Percentiles rank a stretch among this genome's conserved stretches.
phyloP scores from a whole-genome alignment of 345 rosid species.

The Arabis alpina region DNA sequence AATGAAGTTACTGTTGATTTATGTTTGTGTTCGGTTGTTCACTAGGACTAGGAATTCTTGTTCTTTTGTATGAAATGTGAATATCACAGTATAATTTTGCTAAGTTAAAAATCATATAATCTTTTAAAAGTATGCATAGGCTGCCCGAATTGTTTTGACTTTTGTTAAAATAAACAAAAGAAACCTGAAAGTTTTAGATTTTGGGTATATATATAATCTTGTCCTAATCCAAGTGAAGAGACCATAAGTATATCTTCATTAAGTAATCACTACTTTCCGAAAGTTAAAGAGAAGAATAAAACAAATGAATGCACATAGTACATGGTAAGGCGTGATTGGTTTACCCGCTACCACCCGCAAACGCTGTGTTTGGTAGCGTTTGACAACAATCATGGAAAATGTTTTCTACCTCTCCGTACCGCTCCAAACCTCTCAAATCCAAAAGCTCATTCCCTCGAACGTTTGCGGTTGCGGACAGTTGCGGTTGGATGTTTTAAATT shows the following conservation, averaged over 20 bases:
- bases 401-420: no score
- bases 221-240: slow-evolving; percentile 37
- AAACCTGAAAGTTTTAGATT: not conserved
- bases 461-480: no score
- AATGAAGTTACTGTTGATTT: slow-evolving; percentile 25
- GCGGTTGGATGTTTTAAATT: no score
- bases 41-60: slow-evolving; percentile 1
- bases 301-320: slow-evolving; percentile 11
- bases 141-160: no score
- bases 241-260: slow-evolving; percentile 28
- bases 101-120: no score
- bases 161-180: no score
- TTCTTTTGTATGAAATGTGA: slow-evolving; percentile 19
- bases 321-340: not conserved
- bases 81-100: not conserved
- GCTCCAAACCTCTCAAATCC: no score
- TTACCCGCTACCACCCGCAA: no score
- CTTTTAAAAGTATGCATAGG: no score
- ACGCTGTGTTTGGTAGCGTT: no score
- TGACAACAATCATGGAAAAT: no score
- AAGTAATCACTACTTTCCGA: slow-evolving; percentile 33
- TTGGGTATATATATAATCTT: slow-evolving; percentile 28
- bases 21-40: slow-evolving; percentile 17
- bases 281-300: slow-evolving; percentile 37
- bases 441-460: no score